These are phyloP conservation scores for Microdochium paspali DNA, from an alignment of 2,329 filamentous ascomycete genomes.

Conservation along the genomic window DNA sequence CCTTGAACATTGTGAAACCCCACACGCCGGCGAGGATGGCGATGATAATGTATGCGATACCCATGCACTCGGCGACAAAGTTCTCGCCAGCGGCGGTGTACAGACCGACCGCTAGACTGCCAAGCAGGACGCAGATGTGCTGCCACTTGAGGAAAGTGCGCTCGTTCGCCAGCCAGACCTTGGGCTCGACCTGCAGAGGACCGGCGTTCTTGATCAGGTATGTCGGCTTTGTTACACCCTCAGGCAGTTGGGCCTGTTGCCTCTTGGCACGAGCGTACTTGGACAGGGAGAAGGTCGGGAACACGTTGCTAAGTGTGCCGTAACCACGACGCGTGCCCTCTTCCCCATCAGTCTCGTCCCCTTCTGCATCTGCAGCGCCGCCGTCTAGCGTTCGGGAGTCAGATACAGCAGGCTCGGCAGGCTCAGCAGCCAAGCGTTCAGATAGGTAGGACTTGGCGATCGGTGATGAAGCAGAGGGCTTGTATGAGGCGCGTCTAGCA, in stretches of 20 bases:
- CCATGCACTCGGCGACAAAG: slow-evolving; percentile 65
- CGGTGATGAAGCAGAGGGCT: slow-evolving; percentile 51
- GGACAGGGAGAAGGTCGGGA: slow-evolving; percentile 75
- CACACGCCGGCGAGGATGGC: slow-evolving; percentile 76
- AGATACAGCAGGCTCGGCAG: slow-evolving; percentile 26
- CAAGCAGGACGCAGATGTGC: slow-evolving; percentile 83
- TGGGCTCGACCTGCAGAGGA: slow-evolving; percentile 86
- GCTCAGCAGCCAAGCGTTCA: slow-evolving; percentile 42
- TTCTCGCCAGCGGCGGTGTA: slow-evolving; percentile 84
- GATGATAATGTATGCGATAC: slow-evolving; percentile 73
- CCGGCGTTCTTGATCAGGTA: slow-evolving; percentile 93
- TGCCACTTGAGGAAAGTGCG: slow-evolving; percentile 99
- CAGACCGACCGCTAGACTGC: slow-evolving; percentile 70
- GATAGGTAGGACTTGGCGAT: slow-evolving; percentile 55
- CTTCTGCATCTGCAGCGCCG: slow-evolving; percentile 22
- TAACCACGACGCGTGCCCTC: slow-evolving; percentile 26
- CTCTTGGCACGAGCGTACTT: slow-evolving; percentile 58
- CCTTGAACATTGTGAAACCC: slow-evolving; percentile 79
- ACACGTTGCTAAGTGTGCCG: slow-evolving; percentile 57
- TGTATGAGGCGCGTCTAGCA: slow-evolving; percentile 6
- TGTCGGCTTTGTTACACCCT: slow-evolving; percentile 77
- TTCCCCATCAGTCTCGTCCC: slow-evolving; percentile 3
- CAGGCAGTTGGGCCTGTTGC: slow-evolving; percentile 53
- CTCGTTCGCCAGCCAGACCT: slow-evolving; percentile 98
- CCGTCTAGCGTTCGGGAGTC: slow-evolving; percentile 9